Base-by-base conservation (phyloP, 2,329 filamentous ascomycete genomes). In the Aspergillus hortae region DNA sequence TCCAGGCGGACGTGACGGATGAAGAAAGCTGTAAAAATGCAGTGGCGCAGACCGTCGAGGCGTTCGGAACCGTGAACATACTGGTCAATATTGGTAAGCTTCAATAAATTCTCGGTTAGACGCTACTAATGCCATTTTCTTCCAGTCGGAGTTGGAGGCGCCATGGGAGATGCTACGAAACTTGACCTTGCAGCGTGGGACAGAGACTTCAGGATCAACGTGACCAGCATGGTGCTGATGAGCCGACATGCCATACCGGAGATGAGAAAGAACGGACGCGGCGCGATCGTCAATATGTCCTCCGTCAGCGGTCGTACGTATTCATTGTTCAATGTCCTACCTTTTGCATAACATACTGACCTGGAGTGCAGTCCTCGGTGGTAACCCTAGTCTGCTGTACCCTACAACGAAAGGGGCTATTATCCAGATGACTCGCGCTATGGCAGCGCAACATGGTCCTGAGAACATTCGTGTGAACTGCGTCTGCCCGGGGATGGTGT, bases 341-440 rank as follows among this genome's bases (percentile, higher is more conserved):
- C 15, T 17, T 4, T 7, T 38, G 35, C 14, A 38, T 17, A 5
- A 15, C 15, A 38, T 9, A 12, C 35, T 38, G 35, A 38, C 4
- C 14, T 15, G 35, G 4, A 38, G 14, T 10, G 15, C 14, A 38
- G 71, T 68, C 46, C 48, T 55, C 33, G 63, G 64, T 11, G 62
- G 67, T 4, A 65, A 60, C 40, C 63, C 63, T 1, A 61, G 57
- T 46, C 41, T 67, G 14, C 48, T 68, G n/a, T 70, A 68, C 35
- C 64, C 67, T 3, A 70, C 66, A 2, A 66, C 54, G 19, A 70
- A 70, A 46, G 67, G 67, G 2, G 67, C 67, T 5, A 67, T 80
- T 1, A 69, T 80, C 2, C 75, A 80, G 21, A 79, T 80, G 77
- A 80, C 78, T 1, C 61, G 76, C 1, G 75, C 77, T 1, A 80